These are phyloP conservation scores for Steccherinum ochraceum DNA, from an alignment of 768 basidiomycete species.

Conservation along the genomic window DNA sequence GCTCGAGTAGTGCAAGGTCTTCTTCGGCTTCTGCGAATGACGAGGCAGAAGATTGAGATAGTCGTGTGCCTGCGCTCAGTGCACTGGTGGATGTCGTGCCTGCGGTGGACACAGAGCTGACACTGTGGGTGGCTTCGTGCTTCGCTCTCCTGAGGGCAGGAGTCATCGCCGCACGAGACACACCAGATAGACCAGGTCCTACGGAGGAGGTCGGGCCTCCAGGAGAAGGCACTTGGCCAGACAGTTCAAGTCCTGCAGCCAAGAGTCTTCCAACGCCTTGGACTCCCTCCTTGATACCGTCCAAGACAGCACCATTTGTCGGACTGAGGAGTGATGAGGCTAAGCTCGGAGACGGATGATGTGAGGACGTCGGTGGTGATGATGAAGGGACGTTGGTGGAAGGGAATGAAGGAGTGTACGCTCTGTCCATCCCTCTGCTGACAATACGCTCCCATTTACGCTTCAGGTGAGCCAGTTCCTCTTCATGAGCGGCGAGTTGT, in stretches of 20 bases:
- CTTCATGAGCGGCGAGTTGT: constrained; percentile 66
- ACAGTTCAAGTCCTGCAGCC: constrained; percentile 37
- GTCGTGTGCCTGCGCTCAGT: constrained; percentile 26
- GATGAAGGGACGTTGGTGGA: neutral
- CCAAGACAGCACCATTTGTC: constrained; percentile 35
- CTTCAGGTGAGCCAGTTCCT: constrained; percentile 68
- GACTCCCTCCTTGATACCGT: constrained; percentile 61
- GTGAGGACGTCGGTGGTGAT: constrained; percentile 13
- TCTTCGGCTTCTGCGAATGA: constrained; percentile 7
- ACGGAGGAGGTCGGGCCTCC: constrained; percentile 10
- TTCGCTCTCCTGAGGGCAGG: constrained; percentile 7
- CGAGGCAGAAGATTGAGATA: constrained; percentile 41
- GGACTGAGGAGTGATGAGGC: constrained; percentile 9
- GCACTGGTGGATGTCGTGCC: constrained; percentile 20
- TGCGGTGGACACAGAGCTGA: constrained; percentile 26
- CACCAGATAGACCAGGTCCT: constrained; percentile 8
- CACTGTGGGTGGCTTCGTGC: constrained; percentile 20
- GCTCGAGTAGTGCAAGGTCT: constrained; percentile 8
- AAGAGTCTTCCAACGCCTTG: constrained; percentile 53
- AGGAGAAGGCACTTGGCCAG: constrained; percentile 13
- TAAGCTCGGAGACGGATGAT: constrained; percentile 4
- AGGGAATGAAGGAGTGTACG: constrained; percentile 7
- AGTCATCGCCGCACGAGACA: constrained; percentile 11
- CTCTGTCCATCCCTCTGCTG: constrained; percentile 48
- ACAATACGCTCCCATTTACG: constrained; percentile 82